Base-by-base conservation (phyloP, 805 yeast genomes). In the Saturnispora zaruensis region DNA sequence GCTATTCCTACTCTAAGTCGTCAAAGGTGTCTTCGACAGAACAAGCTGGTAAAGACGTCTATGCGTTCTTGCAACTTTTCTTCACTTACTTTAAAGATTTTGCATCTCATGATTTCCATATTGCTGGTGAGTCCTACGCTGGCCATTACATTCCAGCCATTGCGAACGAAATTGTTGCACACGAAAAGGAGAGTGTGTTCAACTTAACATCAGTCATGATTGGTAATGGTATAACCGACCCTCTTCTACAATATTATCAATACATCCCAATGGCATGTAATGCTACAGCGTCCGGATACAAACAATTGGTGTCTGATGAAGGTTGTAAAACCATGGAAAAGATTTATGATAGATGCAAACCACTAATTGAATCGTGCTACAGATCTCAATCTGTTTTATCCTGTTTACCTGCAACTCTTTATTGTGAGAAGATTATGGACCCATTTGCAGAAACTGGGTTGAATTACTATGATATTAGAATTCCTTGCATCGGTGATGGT, bases 261-360 rank as follows among this genome's bases (percentile, higher is more conserved):
- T 87, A 84, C 66, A 82, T 84, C 64, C 95, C 95, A 66, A 89
- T 88, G 96, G 96, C 96, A 13, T 89, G 96, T 70, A 96, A 63
- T 53, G 60, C 56, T 2, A 50, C 96, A 55, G 74, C 81, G 61
- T 96, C 96, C 58, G 96, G 96, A 37, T 71, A 63, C 65, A 84
- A 85, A 36, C 73, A 90, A 14, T 87, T 88, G 5, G 71, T 89
- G 56, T 70, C 78, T 34, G 93, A 87, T 50, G 88, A 84, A 53
- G 84, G 84, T 59, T 91, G 99, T 72, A 76, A 78, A 47, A 68
- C 71, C 30, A 81, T 91, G 84, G 74, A 76, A 50, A 73, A 72
- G 46, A 66, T 82, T 44, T 77, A 85, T 60, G 88, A 87, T 44
- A 80, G 91, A 65, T 91, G 99, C 73, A 71, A 81, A 54, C 69